Percentiles rank a stretch among this genome's conserved stretches.
Evolutionary conservation across 257 asterid species (phyloP).

Genomic region (Solanum raphanifolium): DNA sequence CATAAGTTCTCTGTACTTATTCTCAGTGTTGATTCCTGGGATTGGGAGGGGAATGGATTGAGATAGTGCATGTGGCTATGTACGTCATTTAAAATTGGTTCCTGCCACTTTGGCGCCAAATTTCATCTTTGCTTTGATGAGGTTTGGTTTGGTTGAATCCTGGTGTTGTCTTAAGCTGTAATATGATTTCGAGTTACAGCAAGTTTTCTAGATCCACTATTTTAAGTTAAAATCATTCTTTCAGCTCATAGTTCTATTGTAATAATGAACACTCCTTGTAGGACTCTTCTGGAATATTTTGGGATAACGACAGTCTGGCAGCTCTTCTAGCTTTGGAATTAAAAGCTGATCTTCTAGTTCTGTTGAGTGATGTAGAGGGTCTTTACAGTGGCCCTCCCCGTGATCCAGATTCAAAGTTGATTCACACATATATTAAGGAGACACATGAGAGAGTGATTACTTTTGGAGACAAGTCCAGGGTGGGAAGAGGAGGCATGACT

Average conservation of each 20-base stretch:
- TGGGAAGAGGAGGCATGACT: slow-evolving; percentile 94
- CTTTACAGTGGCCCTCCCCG: slow-evolving; percentile 80
- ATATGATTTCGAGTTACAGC: background rate
- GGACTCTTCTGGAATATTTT: slow-evolving; percentile 81
- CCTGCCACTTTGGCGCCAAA: background rate
- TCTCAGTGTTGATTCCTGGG: background rate
- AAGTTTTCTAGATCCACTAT: background rate
- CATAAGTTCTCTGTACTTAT: background rate
- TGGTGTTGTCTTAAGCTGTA: background rate
- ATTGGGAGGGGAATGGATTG: background rate
- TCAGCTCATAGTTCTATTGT: background rate
- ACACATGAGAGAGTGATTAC: slow-evolving; percentile 45
- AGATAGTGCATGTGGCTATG: background rate
- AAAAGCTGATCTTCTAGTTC: slow-evolving; percentile 70
- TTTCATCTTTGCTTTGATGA: background rate
- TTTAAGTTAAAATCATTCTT: background rate
- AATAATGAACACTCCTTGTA: slow-evolving; percentile 5
- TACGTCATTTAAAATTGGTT: background rate
- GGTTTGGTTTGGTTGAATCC: background rate
- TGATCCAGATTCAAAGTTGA: slow-evolving; percentile 56
- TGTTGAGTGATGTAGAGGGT: slow-evolving; percentile 81
- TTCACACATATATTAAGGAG: slow-evolving; percentile 54
- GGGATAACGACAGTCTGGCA: slow-evolving; percentile 87
- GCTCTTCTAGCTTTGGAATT: slow-evolving; percentile 71
- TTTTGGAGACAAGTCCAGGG: slow-evolving; percentile 84